phyloP scores from a whole-genome alignment of 2,329 filamentous ascomycete genomes.

The Pyricularia grisea region DNA sequence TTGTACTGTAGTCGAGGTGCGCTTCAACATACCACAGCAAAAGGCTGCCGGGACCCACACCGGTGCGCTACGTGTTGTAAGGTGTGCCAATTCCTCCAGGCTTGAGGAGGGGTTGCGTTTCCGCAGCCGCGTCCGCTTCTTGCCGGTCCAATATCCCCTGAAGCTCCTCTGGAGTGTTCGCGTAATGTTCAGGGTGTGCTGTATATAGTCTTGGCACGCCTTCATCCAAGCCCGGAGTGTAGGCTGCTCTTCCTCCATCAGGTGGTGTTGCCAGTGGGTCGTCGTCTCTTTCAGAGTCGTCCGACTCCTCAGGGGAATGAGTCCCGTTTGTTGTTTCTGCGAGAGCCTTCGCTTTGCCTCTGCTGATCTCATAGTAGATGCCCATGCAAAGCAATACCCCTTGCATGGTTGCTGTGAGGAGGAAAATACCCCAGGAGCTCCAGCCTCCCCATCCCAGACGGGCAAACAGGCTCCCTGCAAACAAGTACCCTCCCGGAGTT shows the following conservation, averaged over 20 bases:
- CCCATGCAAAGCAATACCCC: constrained; percentile 73
- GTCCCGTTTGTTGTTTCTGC: not conserved
- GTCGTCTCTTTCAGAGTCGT: constrained; percentile 5
- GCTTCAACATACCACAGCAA: not conserved
- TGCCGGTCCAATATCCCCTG: constrained; percentile 40
- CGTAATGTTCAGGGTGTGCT: constrained; percentile 41
- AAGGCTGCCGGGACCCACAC: not conserved
- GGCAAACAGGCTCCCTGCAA: constrained; percentile 73
- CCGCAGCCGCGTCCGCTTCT: constrained; percentile 37
- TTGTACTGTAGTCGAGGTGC: not conserved
- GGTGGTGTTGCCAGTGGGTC: not conserved
- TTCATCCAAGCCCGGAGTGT: constrained; percentile 35
- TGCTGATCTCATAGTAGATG: constrained; percentile 58
- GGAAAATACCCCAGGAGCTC: constrained; percentile 91
- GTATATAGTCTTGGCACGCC: constrained; percentile 40
- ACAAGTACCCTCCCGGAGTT: constrained; percentile 85
- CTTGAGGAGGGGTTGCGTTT: constrained; percentile 39
- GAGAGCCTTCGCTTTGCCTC: not conserved
- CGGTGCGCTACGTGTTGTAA: constrained; percentile 16
- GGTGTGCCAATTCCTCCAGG: constrained; percentile 38
- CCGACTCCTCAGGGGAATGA: not conserved
- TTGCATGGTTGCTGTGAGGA: constrained; percentile 79
- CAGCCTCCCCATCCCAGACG: constrained; percentile 76
- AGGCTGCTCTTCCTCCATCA: constrained; percentile 7
- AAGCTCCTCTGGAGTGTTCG: constrained; percentile 40